Evolutionary conservation across 225 moss, liverwort and hornwort species (phyloP), one percentile per base, ranked within the genome.

Genomic region (Thuidium tamariscinum): DNA sequence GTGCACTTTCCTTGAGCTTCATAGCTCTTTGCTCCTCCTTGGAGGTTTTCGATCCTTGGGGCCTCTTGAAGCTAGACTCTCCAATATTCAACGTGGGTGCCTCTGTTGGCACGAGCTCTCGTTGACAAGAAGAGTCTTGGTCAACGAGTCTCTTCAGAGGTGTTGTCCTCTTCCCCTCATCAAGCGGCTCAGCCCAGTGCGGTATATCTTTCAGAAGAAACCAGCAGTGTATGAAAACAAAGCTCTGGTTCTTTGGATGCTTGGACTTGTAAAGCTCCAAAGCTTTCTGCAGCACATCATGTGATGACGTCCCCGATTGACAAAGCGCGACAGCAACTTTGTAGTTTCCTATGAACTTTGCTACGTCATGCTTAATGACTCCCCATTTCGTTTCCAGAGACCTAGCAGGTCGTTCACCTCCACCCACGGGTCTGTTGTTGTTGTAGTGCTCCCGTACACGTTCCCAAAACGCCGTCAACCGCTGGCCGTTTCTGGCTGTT

Each of bases 181-280:
- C 92, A 14, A 90, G 90, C 29, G 89, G 84, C 41, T 89, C 88
- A 44, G 88, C 80, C 94, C 94, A 94, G 59, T 87, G 86, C 22
- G 94, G 94, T 2, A 90, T 86, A 62, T 94, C 92, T 39, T 92
- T 92, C 67, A 94, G 64, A 63, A 94, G 88, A 63, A 89, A 85
- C 94, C 94, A 94, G 71, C 94, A 94, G 72, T 94, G 92, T 11
- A 94, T 86, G 57, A 92, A 94, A 71, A 84, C 87, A 63, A 94
- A 94, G 42, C 88, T 86, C 67, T 88, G 88, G 34, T 92, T 89
- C 51, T 94, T 91, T 2, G 94, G 89, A 88, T 91, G 89, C 62
- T 92, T 92, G 37, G 83, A 79, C 69, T 91, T 89, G 89, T 90
- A 94, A n/a, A 94, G 87, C 69, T 94, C 94, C 41, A 92, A 72